A percentile compares a stretch with the other conserved stretches of the same genome.
Conservation (phyloP, 257 asterid genomes). For the Fraxinus excelsior region DNA sequence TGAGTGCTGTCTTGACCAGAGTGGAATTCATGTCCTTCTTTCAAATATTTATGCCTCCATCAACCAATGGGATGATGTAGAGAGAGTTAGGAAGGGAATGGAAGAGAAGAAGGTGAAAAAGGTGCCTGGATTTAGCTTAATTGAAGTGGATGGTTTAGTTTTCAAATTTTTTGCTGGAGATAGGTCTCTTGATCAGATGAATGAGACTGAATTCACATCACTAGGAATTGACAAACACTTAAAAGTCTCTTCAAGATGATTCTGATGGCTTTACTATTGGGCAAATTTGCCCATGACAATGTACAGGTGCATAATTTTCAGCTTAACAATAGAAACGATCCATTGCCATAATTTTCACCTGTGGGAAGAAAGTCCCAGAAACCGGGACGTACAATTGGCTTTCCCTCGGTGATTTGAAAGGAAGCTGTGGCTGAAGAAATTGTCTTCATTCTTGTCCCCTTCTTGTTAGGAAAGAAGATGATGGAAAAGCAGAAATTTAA, state of each 20-base stretch:
- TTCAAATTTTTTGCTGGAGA: conserved; percentile 38
- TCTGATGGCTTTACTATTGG: background rate
- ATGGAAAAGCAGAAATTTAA: background rate
- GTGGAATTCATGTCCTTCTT: conserved; percentile 47
- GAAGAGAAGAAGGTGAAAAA: conserved; percentile 40
- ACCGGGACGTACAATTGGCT: too few relatives aligned
- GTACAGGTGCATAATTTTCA: background rate
- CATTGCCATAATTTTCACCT: background rate
- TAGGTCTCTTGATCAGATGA: conserved; percentile 14
- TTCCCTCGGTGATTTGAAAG: background rate
- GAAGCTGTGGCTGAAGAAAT: background rate
- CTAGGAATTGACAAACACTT: conserved; percentile 28
- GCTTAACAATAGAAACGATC: background rate
- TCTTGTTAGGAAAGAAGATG: background rate
- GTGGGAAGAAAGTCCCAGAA: too few relatives aligned
- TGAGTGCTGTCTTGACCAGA: conserved; percentile 32
- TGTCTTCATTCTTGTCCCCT: background rate
- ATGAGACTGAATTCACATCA: conserved; percentile 15
- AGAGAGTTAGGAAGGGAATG: conserved; percentile 52
- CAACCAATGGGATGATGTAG: conserved; percentile 55
- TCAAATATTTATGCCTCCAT: conserved; percentile 53
- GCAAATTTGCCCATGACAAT: background rate
- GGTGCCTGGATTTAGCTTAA: conserved; percentile 56
- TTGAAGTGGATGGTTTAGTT: conserved; percentile 35
- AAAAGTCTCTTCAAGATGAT: conserved; percentile 22